These are phyloP conservation scores for Fallopia convolvulus DNA, from an alignment of 148 eudicot genomes.

Conservation along the genomic window DNA sequence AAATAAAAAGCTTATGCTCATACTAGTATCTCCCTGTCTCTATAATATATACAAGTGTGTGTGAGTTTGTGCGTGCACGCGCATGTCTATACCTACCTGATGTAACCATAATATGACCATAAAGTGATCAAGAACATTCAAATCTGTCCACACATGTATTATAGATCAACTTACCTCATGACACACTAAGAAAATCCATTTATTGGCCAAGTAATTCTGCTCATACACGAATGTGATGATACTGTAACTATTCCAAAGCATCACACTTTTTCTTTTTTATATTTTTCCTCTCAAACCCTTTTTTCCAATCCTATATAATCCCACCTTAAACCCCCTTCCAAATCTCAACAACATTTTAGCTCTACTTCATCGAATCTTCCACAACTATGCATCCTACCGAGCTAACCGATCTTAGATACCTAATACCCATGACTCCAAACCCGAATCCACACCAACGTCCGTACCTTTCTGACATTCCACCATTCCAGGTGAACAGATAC, in stretches of 20 bases:
- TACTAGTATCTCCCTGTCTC: not conserved
- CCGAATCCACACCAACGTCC: conserved; percentile 19
- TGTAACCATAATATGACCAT: not conserved
- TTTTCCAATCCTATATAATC: conserved; percentile 7
- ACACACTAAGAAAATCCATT: not conserved
- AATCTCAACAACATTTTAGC: not conserved
- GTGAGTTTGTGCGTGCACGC: not conserved
- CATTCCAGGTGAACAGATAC: not conserved
- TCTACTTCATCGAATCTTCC: not conserved
- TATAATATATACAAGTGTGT: not conserved
- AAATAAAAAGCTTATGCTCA: not conserved
- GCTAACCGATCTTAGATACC: conserved; percentile 27
- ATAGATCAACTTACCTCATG: not conserved
- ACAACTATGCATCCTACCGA: conserved; percentile 39
- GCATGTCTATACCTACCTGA: conserved; percentile 1
- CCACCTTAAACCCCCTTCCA: not conserved
- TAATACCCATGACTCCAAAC: conserved; percentile 25
- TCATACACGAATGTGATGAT: not conserved
- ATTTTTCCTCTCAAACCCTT: not conserved
- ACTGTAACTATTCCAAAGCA: not conserved
- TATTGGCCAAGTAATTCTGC: not conserved
- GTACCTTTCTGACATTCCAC: conserved; percentile 11
- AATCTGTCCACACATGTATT: conserved; percentile 1
- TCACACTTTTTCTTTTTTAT: not conserved
- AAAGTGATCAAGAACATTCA: not conserved